phyloP scores from a whole-genome alignment of 2,329 filamentous ascomycete genomes.

The Colletotrichum plurivorum region DNA sequence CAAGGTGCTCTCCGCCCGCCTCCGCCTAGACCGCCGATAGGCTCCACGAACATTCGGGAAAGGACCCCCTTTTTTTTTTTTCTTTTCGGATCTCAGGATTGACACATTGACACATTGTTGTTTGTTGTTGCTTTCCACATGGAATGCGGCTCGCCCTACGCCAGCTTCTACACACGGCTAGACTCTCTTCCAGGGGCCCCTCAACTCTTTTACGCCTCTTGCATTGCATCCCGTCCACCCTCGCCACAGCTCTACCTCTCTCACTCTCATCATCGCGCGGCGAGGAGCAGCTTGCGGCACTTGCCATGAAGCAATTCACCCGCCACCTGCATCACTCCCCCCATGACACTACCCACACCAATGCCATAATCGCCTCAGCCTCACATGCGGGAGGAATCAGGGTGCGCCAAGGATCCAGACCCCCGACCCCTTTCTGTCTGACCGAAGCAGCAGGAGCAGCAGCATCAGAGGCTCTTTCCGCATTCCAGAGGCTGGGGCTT shows the following conservation, averaged over 20 bases:
- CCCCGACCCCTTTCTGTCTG: slow-evolving; percentile 21
- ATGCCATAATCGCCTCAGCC: slow-evolving; percentile 28
- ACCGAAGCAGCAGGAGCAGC: slow-evolving; percentile 10
- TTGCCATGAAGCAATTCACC: slow-evolving; percentile 34
- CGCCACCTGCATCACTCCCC: slow-evolving; percentile 38
- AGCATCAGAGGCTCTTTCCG: not conserved
- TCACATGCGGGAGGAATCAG: slow-evolving; percentile 16
- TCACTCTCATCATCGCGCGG: slow-evolving; percentile 22
- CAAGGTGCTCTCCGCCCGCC: not conserved
- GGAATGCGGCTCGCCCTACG: slow-evolving; percentile 29
- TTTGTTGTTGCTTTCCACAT: slow-evolving; percentile 7
- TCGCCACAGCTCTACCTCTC: slow-evolving; percentile 23
- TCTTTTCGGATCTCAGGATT: slow-evolving; percentile 26
- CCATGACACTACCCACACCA: slow-evolving; percentile 18
- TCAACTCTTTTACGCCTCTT: not conserved
- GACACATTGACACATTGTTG: slow-evolving; percentile 27
- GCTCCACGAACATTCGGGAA: slow-evolving; percentile 16
- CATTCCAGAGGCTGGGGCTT: slow-evolving; percentile 1
- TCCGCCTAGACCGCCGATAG: slow-evolving; percentile 4
- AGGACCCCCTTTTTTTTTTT: slow-evolving; percentile 17
- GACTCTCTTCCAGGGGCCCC: not conserved
- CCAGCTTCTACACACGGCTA: slow-evolving; percentile 16
- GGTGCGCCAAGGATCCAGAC: slow-evolving; percentile 33
- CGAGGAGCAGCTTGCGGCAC: slow-evolving; percentile 3
- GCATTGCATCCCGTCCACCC: slow-evolving; percentile 1